Evolutionary conservation across 345 rosid genomes (phyloP), one percentile per base, ranked within the genome.

Genomic region (Rhodomyrtus tomentosa): DNA sequence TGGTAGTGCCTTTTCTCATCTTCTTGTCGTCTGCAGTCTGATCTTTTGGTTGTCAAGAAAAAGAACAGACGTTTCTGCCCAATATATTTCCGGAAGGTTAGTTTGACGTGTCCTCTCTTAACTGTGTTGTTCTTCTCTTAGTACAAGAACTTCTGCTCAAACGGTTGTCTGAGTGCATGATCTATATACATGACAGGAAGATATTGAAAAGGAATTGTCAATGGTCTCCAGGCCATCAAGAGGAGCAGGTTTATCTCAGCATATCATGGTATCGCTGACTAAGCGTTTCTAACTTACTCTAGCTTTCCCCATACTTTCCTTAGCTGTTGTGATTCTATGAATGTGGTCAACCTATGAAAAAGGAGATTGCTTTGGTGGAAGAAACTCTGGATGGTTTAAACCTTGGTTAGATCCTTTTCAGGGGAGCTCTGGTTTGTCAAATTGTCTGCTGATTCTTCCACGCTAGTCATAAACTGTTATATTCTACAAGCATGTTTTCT

Each of bases 51-150:
- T 79, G 95, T 94, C 89, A 94, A 90, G 93, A 96, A 89, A 88
- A 95, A 86, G 88, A 93, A 90, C 88, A 93, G 88, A 89, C 95
- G 99, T 36, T 96, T 91, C 88, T 94, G 94, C 92, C 99, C 98
- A 21, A 86, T 96, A 87, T 96, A 94, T 91, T 96, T 96, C 91
- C 94, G 93, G 85, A 96, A 96, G 98, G 99, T 96, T 84, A 68
- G 88, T 86, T 85, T 87, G 25, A 18, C 24, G 2, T 18, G 79
- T 62, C 40, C 79, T 68, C 79, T 36, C 12, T 36, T 68, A 36
- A 20, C 25, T 7, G 9, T 36, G 79, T 68, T 68, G 18, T 68
- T 68, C 25, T 21, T 62, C 55, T 85, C 42, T 22, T 82, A 81
- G 81, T 56, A 29, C 83, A 22, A n/a, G 55, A 85, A 68, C 79